Conservation (phyloP, 2,329 filamentous ascomycete genomes). For the Coniochaeta sp. region DNA sequence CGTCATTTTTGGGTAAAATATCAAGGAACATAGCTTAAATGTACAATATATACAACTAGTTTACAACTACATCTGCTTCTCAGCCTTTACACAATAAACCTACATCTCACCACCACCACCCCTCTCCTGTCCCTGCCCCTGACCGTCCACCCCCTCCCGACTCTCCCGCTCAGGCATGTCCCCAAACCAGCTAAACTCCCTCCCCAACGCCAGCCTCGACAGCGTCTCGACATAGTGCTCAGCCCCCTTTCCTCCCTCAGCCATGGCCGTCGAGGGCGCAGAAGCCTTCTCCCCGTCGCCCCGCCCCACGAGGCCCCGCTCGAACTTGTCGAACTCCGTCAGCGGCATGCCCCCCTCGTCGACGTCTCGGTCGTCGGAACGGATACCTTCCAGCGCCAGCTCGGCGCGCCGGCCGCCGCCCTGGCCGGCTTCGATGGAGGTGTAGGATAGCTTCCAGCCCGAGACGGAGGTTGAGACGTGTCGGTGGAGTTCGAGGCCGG, state of each 20-base stretch:
- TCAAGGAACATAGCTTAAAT: too few relatives aligned
- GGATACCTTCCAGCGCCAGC: conserved; percentile 33
- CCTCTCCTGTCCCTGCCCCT: not conserved
- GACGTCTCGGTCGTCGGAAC: not conserved
- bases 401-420: conserved; percentile 44
- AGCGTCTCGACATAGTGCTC: not conserved
- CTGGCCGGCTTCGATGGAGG: conserved; percentile 41
- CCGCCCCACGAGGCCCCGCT: not conserved
- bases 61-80: too few relatives aligned
- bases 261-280: not conserved
- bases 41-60: too few relatives aligned
- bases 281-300: not conserved
- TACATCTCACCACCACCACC: not conserved
- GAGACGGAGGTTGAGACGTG: conserved; percentile 31
- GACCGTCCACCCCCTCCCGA: not conserved
- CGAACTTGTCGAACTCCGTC: not conserved
- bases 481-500: conserved; percentile 45
- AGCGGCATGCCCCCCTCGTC: not conserved
- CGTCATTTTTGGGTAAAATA: too few relatives aligned
- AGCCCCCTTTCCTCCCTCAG: not conserved
- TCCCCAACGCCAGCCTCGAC: not conserved
- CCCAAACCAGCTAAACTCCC: not conserved
- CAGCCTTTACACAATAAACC: not conserved
- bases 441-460: conserved; percentile 41
- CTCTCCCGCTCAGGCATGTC: not conserved